phyloP scores from a whole-genome alignment of 2,329 filamentous ascomycete genomes.

The Alternaria longipes region DNA sequence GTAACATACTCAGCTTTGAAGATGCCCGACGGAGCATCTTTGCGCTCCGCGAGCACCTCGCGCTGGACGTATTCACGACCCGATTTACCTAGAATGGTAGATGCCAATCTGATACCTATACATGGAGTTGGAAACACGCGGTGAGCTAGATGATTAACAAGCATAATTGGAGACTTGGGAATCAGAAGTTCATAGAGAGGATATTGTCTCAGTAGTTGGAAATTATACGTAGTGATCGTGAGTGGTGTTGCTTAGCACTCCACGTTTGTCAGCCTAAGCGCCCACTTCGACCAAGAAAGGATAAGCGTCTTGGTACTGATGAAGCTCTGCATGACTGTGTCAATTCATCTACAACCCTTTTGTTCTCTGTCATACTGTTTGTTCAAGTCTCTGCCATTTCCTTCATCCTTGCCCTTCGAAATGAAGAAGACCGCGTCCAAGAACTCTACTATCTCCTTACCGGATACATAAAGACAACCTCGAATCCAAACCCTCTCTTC shows the following conservation, averaged over 20 bases:
- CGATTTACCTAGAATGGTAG: constrained; percentile 48
- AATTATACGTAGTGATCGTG: neutral
- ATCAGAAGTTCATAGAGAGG: neutral
- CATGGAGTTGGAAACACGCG: constrained; percentile 20
- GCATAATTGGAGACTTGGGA: constrained; percentile 22
- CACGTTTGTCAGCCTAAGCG: neutral
- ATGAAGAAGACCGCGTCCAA: too few species aligned
- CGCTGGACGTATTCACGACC: constrained; percentile 49
- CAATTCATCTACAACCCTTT: too few species aligned
- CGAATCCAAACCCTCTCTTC: rapidly evolving
- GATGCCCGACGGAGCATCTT: constrained; percentile 40
- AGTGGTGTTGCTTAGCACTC: constrained; percentile 3
- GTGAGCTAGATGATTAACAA: constrained; percentile 27
- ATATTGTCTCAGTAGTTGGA: neutral
- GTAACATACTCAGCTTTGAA: constrained; percentile 49
- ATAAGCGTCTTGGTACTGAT: too few species aligned
- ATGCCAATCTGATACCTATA: constrained; percentile 46
- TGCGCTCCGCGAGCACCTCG: constrained; percentile 42
- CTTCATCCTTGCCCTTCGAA: too few species aligned
- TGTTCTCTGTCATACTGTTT: too few species aligned
- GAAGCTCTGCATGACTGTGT: rapidly evolving
- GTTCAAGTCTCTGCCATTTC: too few species aligned
- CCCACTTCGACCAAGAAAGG: neutral
- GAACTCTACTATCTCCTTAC: too few species aligned
- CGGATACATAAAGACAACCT: too few species aligned